A percentile compares a stretch with the other conserved stretches of the same genome.
These are phyloP conservation scores for Vanrija sp. DNA, from an alignment of 1,284 basidiomycete genomes.

Conservation along the genomic window DNA sequence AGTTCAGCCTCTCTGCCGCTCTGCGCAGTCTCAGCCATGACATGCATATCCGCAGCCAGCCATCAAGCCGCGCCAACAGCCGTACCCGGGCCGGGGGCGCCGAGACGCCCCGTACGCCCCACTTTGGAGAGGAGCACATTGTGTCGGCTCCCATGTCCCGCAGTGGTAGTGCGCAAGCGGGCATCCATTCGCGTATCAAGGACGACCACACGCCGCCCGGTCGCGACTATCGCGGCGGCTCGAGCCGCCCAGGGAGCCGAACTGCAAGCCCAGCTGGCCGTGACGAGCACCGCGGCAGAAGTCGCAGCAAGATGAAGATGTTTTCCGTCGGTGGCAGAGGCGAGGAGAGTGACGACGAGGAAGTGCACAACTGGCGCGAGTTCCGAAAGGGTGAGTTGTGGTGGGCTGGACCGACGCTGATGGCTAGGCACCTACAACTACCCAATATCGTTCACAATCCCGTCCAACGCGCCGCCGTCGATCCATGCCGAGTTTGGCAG, in stretches of 20 bases:
- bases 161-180: neutral
- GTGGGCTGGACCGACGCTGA: neutral
- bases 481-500: conserved; percentile 74
- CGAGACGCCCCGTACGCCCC: conserved; percentile 6
- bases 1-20: conserved; percentile 47
- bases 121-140: conserved; percentile 8
- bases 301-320: conserved; percentile 42
- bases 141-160: conserved; percentile 10
- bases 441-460: conserved; percentile 85
- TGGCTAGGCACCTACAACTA: conserved; percentile 82
- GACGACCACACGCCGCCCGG: conserved; percentile 28
- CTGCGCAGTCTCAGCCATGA: conserved; percentile 46
- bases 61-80: conserved; percentile 4
- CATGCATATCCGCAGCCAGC: conserved; percentile 26
- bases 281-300: conserved; percentile 42
- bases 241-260: too few relatives aligned
- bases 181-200: neutral
- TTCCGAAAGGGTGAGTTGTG: conserved; percentile 73
- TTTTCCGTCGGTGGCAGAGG: conserved; percentile 48
- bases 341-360: conserved; percentile 54
- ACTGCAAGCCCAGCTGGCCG: conserved; percentile 9
- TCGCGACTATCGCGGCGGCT: conserved; percentile 12
- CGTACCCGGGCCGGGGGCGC: conserved; percentile 4
- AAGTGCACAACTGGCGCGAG: conserved; percentile 69
- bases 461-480: conserved; percentile 73